phyloP scores from a whole-genome alignment of 768 basidiomycete genomes.

The Calocybe cyanea region DNA sequence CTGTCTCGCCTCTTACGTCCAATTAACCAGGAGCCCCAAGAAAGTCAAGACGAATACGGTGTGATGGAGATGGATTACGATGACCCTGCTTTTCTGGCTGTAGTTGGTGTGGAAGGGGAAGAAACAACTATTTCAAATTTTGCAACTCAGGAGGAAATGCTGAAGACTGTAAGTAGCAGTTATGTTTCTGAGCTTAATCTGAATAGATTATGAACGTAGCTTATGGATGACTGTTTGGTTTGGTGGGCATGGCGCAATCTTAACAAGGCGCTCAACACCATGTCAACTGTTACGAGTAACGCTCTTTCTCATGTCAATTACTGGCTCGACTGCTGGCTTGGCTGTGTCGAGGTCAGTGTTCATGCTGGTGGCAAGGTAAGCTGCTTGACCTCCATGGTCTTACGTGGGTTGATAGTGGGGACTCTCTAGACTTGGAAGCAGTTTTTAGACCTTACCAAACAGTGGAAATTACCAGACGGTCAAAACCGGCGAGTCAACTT shows the following conservation, averaged over 20 bases:
- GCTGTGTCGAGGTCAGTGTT: constrained; percentile 60
- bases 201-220: constrained; percentile 7
- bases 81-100: constrained; percentile 56
- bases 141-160: constrained; percentile 37
- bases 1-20: constrained; percentile 24
- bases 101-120: constrained; percentile 38
- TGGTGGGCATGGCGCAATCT: constrained; percentile 35
- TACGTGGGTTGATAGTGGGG: background rate
- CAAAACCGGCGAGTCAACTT: constrained; percentile 59
- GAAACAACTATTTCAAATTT: constrained; percentile 22
- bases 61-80: constrained; percentile 46
- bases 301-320: constrained; percentile 11
- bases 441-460: constrained; percentile 45
- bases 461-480: constrained; percentile 46
- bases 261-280: constrained; percentile 38
- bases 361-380: constrained; percentile 25
- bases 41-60: constrained; percentile 78
- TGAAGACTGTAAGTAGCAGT: constrained; percentile 26
- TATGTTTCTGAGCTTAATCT: background rate
- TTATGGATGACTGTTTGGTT: constrained; percentile 9
- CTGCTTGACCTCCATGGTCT: background rate
- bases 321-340: constrained; percentile 55
- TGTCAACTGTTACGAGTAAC: constrained; percentile 17
- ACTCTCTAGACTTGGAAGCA: constrained; percentile 58
- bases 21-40: constrained; percentile 43